Conservation (phyloP, 2,329 filamentous ascomycete species). For the Colletotrichum aenigma region DNA sequence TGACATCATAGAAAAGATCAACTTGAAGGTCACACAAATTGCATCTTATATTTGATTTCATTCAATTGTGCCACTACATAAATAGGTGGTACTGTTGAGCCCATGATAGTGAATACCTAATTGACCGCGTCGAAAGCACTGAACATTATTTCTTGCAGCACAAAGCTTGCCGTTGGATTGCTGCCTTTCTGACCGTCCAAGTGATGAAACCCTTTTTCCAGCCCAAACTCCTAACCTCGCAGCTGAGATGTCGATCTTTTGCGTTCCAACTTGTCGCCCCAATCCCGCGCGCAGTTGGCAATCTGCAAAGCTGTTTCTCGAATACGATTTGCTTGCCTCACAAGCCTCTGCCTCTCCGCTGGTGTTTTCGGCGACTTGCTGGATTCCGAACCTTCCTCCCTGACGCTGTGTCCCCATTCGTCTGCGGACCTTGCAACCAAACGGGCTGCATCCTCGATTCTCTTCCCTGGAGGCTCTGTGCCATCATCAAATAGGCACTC, state of each 20-base stretch:
- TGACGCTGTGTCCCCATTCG: slow-evolving; percentile 24
- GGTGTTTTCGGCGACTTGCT: not conserved
- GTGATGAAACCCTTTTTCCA: not conserved
- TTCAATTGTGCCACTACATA: not conserved
- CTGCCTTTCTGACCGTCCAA: not conserved
- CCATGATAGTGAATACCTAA: not conserved
- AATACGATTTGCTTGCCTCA: slow-evolving; percentile 7
- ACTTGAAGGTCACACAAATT: not conserved
- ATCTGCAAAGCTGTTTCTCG: slow-evolving; percentile 18
- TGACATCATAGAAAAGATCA: not conserved
- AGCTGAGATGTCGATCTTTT: slow-evolving; percentile 11
- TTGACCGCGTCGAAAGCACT: not conserved
- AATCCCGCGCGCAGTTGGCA: slow-evolving; percentile 8
- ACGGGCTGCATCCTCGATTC: slow-evolving; percentile 28
- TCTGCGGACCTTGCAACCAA: slow-evolving; percentile 28
- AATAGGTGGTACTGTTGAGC: not conserved
- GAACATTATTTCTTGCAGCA: not conserved
- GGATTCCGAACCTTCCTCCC: not conserved
- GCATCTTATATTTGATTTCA: not conserved
- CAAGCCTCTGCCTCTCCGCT: not conserved
- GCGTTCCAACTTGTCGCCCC: slow-evolving; percentile 15
- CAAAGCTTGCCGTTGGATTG: not conserved
- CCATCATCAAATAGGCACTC: slow-evolving; percentile 83
- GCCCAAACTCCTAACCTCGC: not conserved
- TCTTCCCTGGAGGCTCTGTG: slow-evolving; percentile 24